These are phyloP conservation scores for Chrysanthemum makinoi DNA, from an alignment of 129 eudicot species.

Conservation along the genomic window DNA sequence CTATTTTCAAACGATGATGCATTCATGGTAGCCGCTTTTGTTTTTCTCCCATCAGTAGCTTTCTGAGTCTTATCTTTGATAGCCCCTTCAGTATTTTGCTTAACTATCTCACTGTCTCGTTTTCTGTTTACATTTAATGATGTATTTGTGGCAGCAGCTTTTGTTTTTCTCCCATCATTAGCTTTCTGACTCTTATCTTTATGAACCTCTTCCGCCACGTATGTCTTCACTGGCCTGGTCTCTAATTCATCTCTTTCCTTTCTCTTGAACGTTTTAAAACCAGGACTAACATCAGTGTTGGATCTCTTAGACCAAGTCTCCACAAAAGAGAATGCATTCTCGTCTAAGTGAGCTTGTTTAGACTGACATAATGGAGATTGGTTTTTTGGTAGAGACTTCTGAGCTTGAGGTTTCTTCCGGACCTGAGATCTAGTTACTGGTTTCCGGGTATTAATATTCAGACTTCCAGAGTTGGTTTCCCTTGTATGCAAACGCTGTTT, in stretches of 20 bases:
- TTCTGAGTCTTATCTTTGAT: conserved; percentile 23
- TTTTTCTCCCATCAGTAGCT: conserved; percentile 36
- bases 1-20: conserved; percentile 25
- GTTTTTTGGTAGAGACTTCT: conserved; percentile 23
- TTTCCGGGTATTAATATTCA: conserved; percentile 31
- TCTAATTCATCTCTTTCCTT: conserved; percentile 35
- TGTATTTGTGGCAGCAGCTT: conserved; percentile 36
- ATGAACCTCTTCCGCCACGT: conserved; percentile 16
- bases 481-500: conserved; percentile 54
- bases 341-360: conserved; percentile 35
- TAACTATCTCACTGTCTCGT: conserved; percentile 24
- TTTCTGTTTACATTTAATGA: conserved; percentile 22
- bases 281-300: conserved; percentile 32
- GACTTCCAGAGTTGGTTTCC: conserved; percentile 57
- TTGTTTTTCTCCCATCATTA: conserved; percentile 34
- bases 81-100: conserved; percentile 27
- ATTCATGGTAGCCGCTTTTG: conserved; percentile 32
- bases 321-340: conserved; percentile 46
- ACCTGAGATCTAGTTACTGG: conserved; percentile 65
- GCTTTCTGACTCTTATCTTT: conserved; percentile 33
- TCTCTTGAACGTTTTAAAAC: conserved; percentile 36
- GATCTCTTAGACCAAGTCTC: conserved; percentile 41
- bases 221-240: conserved; percentile 30
- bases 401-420: conserved; percentile 42
- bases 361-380: conserved; percentile 26